Conservation (phyloP, 2,329 filamentous ascomycete species). For the Pseudogymnoascus sp. region DNA sequence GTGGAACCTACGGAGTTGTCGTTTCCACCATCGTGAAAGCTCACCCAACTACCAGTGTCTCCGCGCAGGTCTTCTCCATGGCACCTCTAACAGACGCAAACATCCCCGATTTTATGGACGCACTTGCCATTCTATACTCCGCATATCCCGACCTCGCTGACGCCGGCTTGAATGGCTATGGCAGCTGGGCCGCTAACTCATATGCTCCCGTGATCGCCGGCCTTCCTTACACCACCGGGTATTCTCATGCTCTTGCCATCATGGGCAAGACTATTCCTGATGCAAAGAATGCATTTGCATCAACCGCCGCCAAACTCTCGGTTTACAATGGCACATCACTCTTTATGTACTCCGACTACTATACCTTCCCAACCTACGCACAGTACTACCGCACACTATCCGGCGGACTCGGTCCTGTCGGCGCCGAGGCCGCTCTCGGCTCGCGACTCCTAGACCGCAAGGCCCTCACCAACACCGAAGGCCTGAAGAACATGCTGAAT, state of each 20-base stretch:
- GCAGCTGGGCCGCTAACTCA: conserved; percentile 26
- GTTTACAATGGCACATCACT: conserved; percentile 19
- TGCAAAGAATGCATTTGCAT: conserved; percentile 18
- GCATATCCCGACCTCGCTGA: conserved; percentile 28
- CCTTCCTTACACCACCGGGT: conserved; percentile 21
- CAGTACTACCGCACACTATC: conserved; percentile 27
- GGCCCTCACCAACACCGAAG: conserved; percentile 17
- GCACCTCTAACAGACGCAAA: conserved; percentile 20
- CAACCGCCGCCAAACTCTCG: conserved; percentile 16
- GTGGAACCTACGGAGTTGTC: conserved; percentile 30
- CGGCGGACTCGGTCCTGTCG: conserved; percentile 18
- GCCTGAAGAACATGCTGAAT: conserved; percentile 23
- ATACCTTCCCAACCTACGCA: conserved; percentile 21
- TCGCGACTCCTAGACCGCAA: conserved; percentile 25
- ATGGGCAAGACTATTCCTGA: conserved; percentile 23
- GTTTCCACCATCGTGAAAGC: conserved; percentile 36
- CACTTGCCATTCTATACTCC: conserved; percentile 26
- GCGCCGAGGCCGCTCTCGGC: conserved; percentile 14
- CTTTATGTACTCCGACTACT: conserved; percentile 14
- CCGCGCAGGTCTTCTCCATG: conserved; percentile 22
- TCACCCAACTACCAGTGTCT: conserved; percentile 29
- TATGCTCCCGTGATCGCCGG: conserved; percentile 21
- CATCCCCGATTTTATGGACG: conserved; percentile 24
- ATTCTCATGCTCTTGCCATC: conserved; percentile 25
- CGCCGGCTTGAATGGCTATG: conserved; percentile 24